A percentile compares a stretch with the other conserved stretches of the same genome.
These are phyloP conservation scores for Paraconiothyrium sp. DNA, from an alignment of 2,329 filamentous ascomycete genomes.

Conservation along the genomic window DNA sequence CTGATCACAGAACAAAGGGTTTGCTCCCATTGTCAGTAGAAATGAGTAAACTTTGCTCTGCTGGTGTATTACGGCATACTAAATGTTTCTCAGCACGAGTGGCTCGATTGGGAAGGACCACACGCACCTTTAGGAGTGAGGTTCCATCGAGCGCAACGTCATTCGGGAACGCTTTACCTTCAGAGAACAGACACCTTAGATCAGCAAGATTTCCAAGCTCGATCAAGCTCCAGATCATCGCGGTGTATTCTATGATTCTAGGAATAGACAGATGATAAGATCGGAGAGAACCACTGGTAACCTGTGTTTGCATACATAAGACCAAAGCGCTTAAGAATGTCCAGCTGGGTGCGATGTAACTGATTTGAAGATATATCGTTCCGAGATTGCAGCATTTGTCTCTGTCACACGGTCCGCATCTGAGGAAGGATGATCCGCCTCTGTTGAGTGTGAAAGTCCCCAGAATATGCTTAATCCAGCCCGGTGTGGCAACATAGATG, in stretches of 20 bases:
- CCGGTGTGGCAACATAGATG: neutral
- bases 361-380: slow-evolving; percentile 13
- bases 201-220: slow-evolving; percentile 17
- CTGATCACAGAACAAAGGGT: slow-evolving; percentile 18
- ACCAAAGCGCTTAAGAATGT: slow-evolving; percentile 13
- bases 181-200: slow-evolving; percentile 9
- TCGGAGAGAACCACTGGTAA: neutral
- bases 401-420: slow-evolving; percentile 15
- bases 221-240: slow-evolving; percentile 19
- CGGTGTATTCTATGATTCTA: slow-evolving; percentile 11
- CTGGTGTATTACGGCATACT: slow-evolving; percentile 19
- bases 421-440: slow-evolving; percentile 12
- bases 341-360: slow-evolving; percentile 17
- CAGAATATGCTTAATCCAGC: slow-evolving; percentile 13
- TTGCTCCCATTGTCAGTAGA: slow-evolving; percentile 12
- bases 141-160: slow-evolving; percentile 10
- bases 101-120: no score
- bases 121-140: slow-evolving; percentile 6
- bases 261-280: slow-evolving; percentile 13
- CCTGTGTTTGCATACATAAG: slow-evolving; percentile 13
- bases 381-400: slow-evolving; percentile 11
- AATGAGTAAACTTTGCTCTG: slow-evolving; percentile 15
- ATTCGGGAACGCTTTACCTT: slow-evolving; percentile 5
- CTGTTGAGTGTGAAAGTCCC: slow-evolving; percentile 15
- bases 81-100: neutral